Base-by-base conservation (phyloP, 805 yeast genomes). In the Hemisphaericaspora nanyangensis region DNA sequence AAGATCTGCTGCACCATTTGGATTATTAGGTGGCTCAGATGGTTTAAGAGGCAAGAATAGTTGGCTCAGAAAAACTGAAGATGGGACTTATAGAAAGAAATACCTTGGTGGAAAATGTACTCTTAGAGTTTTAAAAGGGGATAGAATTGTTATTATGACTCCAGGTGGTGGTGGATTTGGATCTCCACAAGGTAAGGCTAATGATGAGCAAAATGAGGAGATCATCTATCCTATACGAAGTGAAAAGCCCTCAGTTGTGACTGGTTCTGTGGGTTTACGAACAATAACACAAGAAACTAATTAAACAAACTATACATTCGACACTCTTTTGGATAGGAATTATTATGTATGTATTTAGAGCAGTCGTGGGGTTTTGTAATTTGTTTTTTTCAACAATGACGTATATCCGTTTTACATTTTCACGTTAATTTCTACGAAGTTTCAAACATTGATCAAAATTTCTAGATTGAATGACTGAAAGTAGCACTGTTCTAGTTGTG, bases 1-100 rank as follows among this genome's bases (percentile, higher is more conserved):
- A 56, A 74, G 98, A 51, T 80, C 85, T 2, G 62, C 77, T 43
- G 82, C 90, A 1, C 99, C 98, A 1, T 85, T 82, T 57, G 99
- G 98, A 4, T 58, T 91, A 37, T 61, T 74, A 17, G 97, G 96
- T 1, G 99, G 98, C 24, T 70, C 63, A 22, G 77, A 78, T 47
- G 99, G 95, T 3, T 58, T 59, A 17, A 65, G 87, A 44, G 99
- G 99, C 5, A 50, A 47, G 37, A 61, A 68, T 48, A 49, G 49
- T 22, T 69, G 73, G 73, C 46, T 47, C 33, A 41, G 55, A 16
- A 42, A 40, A 24, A 43, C 46, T 16, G 42, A 46, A 1, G 39
- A 46, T n/a, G 49, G 49, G 10, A 25, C 32, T 29, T 54, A 51
- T 31, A 48, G 52, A 29, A 48, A 49, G 29, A 49, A 59, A 12